Evolutionary conservation across 2,329 filamentous ascomycete species (phyloP).

Genomic region (Trichoderma harzianum): DNA sequence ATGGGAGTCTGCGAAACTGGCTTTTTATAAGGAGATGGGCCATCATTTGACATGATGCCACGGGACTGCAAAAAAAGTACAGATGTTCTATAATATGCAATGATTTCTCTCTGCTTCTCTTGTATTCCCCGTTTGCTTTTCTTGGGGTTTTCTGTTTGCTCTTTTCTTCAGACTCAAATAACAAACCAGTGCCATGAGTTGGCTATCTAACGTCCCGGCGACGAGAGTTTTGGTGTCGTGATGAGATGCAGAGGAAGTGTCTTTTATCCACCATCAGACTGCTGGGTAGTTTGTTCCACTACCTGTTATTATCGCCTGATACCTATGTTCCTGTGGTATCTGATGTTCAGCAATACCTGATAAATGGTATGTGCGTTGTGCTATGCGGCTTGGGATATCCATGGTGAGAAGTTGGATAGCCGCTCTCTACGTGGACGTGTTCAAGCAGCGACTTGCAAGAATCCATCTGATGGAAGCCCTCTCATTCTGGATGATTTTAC

Average conservation of each 20-base stretch:
- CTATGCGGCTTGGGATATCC: too few relatives aligned
- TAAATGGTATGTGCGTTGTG: too few relatives aligned
- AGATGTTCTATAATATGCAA: not conserved
- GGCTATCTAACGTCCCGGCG: not conserved
- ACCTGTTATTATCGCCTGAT: too few relatives aligned
- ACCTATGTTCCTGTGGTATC: too few relatives aligned
- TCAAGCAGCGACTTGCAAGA: not conserved
- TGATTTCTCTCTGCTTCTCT: not conserved
- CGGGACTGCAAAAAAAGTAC: conserved; percentile 1
- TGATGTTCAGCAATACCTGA: too few relatives aligned
- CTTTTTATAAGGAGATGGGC: not conserved
- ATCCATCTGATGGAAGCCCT: not conserved
- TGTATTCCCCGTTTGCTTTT: not conserved
- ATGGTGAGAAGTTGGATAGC: too few relatives aligned
- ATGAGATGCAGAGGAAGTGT: not conserved
- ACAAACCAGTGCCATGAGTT: not conserved
- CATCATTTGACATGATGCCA: conserved; percentile 1
- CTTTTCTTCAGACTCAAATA: not conserved
- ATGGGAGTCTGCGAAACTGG: not conserved
- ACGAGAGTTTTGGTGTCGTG: not conserved
- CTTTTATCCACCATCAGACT: too few relatives aligned
- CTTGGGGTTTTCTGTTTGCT: not conserved
- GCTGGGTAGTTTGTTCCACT: too few relatives aligned
- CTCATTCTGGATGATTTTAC: not conserved
- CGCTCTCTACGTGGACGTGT: not conserved